Conservation (phyloP, 768 basidiomycete genomes). For the Mrakia hoshinonis region DNA sequence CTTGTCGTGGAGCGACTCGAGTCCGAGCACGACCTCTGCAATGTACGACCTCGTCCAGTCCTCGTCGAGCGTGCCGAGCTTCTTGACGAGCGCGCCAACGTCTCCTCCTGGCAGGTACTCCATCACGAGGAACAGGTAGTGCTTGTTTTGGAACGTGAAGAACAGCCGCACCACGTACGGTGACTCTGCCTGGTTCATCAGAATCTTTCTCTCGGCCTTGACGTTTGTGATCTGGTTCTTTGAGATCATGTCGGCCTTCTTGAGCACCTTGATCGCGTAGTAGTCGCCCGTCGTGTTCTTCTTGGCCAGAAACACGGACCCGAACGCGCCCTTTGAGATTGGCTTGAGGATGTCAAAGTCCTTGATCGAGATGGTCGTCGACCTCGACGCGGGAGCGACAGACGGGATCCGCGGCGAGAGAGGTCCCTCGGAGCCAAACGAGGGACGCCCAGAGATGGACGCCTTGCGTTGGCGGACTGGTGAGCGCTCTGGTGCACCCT, state of each 20-base stretch:
- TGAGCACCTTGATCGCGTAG: constrained; percentile 98
- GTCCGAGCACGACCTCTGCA: constrained; percentile 86
- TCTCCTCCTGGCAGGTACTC: constrained; percentile 81
- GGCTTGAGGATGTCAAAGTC: constrained; percentile 99
- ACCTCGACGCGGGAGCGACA: constrained; percentile 63
- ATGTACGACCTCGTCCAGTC: constrained; percentile 96
- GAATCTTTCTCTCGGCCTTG: constrained; percentile 97
- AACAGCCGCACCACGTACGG: constrained; percentile 96
- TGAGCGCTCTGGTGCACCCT: neutral
- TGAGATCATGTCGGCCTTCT: constrained; percentile 99
- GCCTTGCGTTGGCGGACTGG: constrained; percentile 25
- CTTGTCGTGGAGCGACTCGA: constrained; percentile 91
- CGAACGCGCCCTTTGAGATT: constrained; percentile 97
- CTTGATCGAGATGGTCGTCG: constrained; percentile 84
- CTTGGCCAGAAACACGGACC: constrained; percentile 94
- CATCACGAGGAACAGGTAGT: constrained; percentile 97
- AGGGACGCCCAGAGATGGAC: constrained; percentile 31
- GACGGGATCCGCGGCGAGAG: constrained; percentile 82
- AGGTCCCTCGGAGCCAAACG: constrained; percentile 44
- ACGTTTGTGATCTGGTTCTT: constrained; percentile 99
- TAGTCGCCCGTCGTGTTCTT: constrained; percentile 98
- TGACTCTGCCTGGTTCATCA: constrained; percentile 98
- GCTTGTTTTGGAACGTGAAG: constrained; percentile 99
- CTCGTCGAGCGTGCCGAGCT: constrained; percentile 82
- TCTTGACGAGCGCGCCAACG: constrained; percentile 93